Conservation (phyloP, 2,329 filamentous ascomycete species). For the Fusarium mexicanum region DNA sequence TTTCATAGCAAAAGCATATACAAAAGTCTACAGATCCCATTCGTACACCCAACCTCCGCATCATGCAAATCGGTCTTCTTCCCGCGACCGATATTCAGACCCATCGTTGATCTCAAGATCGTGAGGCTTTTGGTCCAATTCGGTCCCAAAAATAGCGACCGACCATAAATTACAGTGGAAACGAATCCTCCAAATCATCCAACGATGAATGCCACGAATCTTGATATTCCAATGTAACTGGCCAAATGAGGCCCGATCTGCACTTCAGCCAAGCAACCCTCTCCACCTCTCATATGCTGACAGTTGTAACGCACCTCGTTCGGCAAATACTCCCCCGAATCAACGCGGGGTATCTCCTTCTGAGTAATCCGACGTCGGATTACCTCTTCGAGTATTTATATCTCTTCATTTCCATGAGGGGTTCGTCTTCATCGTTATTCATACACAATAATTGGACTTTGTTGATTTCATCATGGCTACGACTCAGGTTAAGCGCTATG, state of each 20-base stretch:
- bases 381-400: constrained; percentile 11
- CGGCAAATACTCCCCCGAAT: constrained; percentile 19
- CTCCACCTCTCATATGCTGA: constrained; percentile 19
- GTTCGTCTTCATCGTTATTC: background rate
- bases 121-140: background rate
- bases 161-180: background rate
- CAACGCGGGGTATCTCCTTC: constrained; percentile 11
- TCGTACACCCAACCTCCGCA: background rate
- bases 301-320: constrained; percentile 4
- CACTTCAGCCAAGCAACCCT: constrained; percentile 14
- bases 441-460: background rate
- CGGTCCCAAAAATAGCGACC: background rate
- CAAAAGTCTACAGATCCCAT: background rate
- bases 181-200: background rate
- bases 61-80: background rate
- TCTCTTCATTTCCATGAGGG: background rate
- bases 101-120: background rate
- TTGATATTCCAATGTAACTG: constrained; percentile 8
- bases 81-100: background rate
- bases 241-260: constrained; percentile 15
- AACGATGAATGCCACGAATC: background rate
- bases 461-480: constrained; percentile 15
- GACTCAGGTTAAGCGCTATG: constrained; percentile 55
- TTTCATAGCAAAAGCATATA: too few species aligned
- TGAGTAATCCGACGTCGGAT: constrained; percentile 12